Evolutionary conservation across 179 eudicot genomes (phyloP), one percentile per base, ranked within the genome.

Genomic region (Silene coronaria): DNA sequence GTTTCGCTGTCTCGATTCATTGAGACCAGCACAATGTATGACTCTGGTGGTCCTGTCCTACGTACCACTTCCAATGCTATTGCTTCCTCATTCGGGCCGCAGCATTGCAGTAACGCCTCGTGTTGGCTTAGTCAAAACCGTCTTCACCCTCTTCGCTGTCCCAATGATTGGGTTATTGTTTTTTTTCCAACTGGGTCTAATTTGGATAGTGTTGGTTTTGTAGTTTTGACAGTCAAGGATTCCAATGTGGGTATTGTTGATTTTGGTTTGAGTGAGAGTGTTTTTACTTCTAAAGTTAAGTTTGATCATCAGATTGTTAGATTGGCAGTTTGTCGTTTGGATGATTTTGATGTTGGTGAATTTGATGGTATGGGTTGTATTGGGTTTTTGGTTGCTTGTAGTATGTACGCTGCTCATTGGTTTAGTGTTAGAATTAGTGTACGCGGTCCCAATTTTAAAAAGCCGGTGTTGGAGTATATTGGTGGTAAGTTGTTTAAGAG

Each of bases 371-470:
- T 55, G 58, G 67, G 67, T n/a, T 42, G 24, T 74, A 68, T 81
- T 70, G 84, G 84, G 42, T 78, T 62, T 46, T 46, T 81, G 77
- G 51, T 78, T 60, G 81, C 79, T 11, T 74, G 79, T 70, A 81
- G 22, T 28, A 63, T 78, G 81, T 75, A 78, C 64, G 79, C 58
- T 74, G 84, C 66, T 63, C 71, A 78, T 64, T 81, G 84, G 84
- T 78, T 81, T 67, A 72, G 73, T 38, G 81, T 81, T 74, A 76
- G 22, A 64, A 74, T 71, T 42, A 76, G 75, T 23, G 80, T 59
- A 45, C 65, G 21, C 34, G 60, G 71, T 76, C 38, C 74, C 4
- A 46, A 55, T 53, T 74, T 38, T 46, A 62, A 75, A 30, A 70
- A 63, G 69, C 84, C 84, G 19, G 70, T 45, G 26, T 78, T 81